Percentiles rank a stretch among this genome's conserved stretches.
Evolutionary conservation across 2,329 filamentous ascomycete genomes (phyloP).

Genomic region (Stemphylium beticola): DNA sequence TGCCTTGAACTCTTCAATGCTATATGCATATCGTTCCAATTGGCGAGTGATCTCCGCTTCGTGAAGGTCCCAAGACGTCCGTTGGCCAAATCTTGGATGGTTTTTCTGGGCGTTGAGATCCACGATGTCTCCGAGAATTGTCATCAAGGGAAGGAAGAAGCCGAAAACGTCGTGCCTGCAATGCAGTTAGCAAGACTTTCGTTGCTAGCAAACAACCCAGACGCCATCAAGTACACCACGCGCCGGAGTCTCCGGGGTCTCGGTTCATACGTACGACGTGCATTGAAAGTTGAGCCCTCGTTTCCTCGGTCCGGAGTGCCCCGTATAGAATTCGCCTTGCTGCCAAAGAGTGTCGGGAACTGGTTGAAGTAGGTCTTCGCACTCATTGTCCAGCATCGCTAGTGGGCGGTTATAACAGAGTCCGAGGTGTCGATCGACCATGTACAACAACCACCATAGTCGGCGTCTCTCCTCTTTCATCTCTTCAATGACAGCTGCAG

Average conservation of each 20-base stretch:
- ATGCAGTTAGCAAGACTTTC: constrained; percentile 5
- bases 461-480: constrained; percentile 81
- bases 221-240: not conserved
- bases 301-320: constrained; percentile 52
- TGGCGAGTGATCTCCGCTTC: constrained; percentile 79
- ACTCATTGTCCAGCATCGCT: constrained; percentile 82
- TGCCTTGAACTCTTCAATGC: constrained; percentile 70
- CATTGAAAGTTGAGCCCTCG: constrained; percentile 79
- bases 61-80: constrained; percentile 77
- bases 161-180: constrained; percentile 79
- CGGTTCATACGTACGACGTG: constrained; percentile 59
- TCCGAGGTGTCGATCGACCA: constrained; percentile 80
- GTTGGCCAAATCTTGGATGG: constrained; percentile 81
- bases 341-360: constrained; percentile 88
- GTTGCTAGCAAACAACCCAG: too few relatives aligned
- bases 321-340: constrained; percentile 73
- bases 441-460: constrained; percentile 93
- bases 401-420: constrained; percentile 90
- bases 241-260: too few relatives aligned
- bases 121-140: constrained; percentile 89
- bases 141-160: constrained; percentile 91
- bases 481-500: constrained; percentile 50
- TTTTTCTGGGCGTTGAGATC: constrained; percentile 89
- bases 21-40: constrained; percentile 80
- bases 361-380: constrained; percentile 79